Conservation (phyloP, 2,329 filamentous ascomycete genomes). For the Pseudocercospora fijiensis region DNA sequence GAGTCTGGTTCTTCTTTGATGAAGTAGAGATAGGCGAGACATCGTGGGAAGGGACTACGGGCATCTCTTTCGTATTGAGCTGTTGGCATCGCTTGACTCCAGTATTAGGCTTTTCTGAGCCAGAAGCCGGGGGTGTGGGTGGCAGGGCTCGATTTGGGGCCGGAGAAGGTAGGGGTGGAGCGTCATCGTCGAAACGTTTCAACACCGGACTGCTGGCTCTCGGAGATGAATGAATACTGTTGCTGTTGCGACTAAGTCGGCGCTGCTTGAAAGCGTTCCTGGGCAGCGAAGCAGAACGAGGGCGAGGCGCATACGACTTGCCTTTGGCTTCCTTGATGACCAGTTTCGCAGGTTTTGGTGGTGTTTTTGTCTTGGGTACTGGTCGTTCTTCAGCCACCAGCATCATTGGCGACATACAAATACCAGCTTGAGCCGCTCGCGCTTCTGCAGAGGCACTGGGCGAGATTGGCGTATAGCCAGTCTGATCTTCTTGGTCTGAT, state of each 20-base stretch:
- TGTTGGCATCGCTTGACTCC: slow-evolving; percentile 20
- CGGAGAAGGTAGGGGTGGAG: slow-evolving; percentile 37
- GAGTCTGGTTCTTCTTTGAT: slow-evolving; percentile 16
- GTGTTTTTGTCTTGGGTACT: slow-evolving; percentile 29
- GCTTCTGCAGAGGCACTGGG: slow-evolving; percentile 26
- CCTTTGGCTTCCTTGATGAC: slow-evolving; percentile 32
- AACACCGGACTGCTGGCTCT: slow-evolving; percentile 18
- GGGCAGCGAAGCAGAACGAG: slow-evolving; percentile 35
- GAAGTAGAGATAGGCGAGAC: slow-evolving; percentile 25
- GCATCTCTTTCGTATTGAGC: slow-evolving; percentile 27
- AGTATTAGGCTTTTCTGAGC: slow-evolving; percentile 28
- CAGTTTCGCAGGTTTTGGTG: slow-evolving; percentile 33
- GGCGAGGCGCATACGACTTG: slow-evolving; percentile 34
- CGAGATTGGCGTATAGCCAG: slow-evolving; percentile 32
- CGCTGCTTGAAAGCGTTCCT: slow-evolving; percentile 25
- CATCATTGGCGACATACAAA: slow-evolving; percentile 36
- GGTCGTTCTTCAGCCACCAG: slow-evolving; percentile 39
- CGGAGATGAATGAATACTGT: slow-evolving; percentile 23
- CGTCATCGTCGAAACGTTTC: slow-evolving; percentile 21
- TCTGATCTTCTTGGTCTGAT: slow-evolving; percentile 27
- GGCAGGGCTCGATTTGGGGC: slow-evolving; percentile 37
- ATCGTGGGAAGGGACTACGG: slow-evolving; percentile 27
- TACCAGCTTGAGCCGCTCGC: slow-evolving; percentile 12
- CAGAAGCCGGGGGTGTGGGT: slow-evolving; percentile 37
- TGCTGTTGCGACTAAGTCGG: slow-evolving; percentile 19